Conservation (phyloP, 73 alveolate species). For the Tetrahymena thermophila region DNA sequence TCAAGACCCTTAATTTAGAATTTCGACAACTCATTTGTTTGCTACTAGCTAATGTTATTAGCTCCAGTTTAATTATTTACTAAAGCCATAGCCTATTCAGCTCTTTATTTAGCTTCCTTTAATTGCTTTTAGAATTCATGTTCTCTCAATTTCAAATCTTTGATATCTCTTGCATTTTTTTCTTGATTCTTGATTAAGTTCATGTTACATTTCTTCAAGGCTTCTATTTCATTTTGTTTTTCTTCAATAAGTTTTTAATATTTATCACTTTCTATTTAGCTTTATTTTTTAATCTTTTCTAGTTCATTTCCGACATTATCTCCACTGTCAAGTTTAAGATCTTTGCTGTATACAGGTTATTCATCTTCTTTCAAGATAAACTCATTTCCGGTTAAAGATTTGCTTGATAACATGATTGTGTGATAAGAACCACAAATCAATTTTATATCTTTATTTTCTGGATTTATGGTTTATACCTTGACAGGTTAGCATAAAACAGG, state of each 20-base stretch:
- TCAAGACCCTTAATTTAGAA: not conserved
- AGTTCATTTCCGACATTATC: not conserved
- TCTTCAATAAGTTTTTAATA: conserved; percentile 27
- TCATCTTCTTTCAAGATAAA: not conserved
- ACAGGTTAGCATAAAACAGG: not conserved
- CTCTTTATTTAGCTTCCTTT: conserved; percentile 35
- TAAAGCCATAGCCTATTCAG: conserved; percentile 28
- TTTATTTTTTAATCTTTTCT: conserved; percentile 9
- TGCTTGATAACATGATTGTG: conserved; percentile 46
- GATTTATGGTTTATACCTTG: not conserved
- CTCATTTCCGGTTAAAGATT: conserved; percentile 37
- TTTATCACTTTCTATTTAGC: not conserved
- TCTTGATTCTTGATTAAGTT: not conserved
- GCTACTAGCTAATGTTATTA: conserved; percentile 1
- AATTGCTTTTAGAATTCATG: conserved; percentile 14
- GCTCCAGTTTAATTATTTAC: not conserved
- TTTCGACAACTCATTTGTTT: conserved; percentile 10
- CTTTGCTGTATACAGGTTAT: not conserved
- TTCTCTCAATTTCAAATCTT: conserved; percentile 9
- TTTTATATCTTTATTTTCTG: conserved; percentile 46
- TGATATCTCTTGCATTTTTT: not conserved
- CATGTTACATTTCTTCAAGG: not conserved
- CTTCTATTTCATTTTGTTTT: not conserved
- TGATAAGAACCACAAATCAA: conserved; percentile 70
- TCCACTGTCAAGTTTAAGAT: not conserved